Base-by-base conservation (phyloP, 2,329 filamentous ascomycete species). In the Nothophoma quercina region DNA sequence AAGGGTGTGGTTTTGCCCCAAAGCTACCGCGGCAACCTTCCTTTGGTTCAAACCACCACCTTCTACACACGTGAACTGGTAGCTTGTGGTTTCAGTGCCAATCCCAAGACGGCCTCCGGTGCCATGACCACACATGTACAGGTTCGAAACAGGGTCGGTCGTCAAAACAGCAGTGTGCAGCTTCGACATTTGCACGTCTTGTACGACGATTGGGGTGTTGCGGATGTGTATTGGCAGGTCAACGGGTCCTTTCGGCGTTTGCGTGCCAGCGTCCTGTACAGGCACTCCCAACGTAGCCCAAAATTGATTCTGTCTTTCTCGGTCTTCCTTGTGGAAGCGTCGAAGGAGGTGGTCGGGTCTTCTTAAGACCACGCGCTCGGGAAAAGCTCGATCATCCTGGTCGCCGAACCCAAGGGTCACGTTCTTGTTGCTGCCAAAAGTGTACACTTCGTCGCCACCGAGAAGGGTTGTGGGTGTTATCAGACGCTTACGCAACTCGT, bases 391-490 rank as follows among this genome's bases (percentile, higher is more conserved):
- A 69, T 99, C 93, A 71, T 97, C 92, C 66, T 96, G 89, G 69
- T 99, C 93, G n/a, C 93, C 93, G 55, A 98, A 88, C 1, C 95
- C 95, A 18, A 99, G 83, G 0, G 90, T 95, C 8, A 96, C 77
- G 63, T 99, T 99, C 69, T 95, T 96, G 76, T 97, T 99, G 75
- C 93, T 98, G 41, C 95, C 95, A 75, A 98, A 97, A 1, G 91
- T 88, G 67, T 91, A 98, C 1, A 97, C 78, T 69, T 99, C 95
- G 65, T 96, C 91, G 7, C 91, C 93, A 18, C 79, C 72, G 21
- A 88, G 66, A 44, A 76, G 59, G 34, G 64, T 55, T 32, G 65
- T 60, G 5, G 65, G 72, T 32, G 64, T 68, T 19, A 74, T 65
- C 15, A 65, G 22, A 25, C 50, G 63, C 48, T 52, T 67, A 19